Base-by-base conservation (phyloP, 2,329 filamentous ascomycete genomes). In the Penicillium sp. region DNA sequence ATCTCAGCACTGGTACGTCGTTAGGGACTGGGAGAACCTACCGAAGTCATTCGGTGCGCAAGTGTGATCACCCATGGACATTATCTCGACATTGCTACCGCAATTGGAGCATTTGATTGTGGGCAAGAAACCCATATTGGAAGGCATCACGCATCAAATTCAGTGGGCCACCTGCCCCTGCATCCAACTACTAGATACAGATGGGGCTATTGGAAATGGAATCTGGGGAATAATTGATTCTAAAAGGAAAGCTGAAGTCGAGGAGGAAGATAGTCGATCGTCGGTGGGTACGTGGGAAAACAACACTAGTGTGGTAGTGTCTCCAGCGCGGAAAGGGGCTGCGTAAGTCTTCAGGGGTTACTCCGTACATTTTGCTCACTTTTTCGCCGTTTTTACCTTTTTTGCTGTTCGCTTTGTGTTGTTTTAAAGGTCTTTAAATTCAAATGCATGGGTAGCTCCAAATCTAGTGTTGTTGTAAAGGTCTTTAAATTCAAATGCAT, bases 61-160 rank as follows among this genome's bases (percentile, higher is more conserved):
- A 57, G 90, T 72, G 77, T 96, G 92, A 58, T 95, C 90, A 57
- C 90, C 90, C 87, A 96, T 89, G 72, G 87, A 79, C 39, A 88
- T 88, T 63, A 96, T 94, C 68, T 92, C 88, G 55, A 96, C 89
- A 66, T 92, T 84, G 39, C 78, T 74, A 39, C 85, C 84, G 70
- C 91, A 96, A 76, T 82, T 86, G 49, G 91, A 95, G 75, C 91
- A 96, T 80, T 93, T 96, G 75, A 96, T 89, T 22, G 86, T 86
- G 67, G 91, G 90, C 78, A 94, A 79, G 60, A 92, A 85, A 72
- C 83, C 88, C 71, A 85, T 82, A 68, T 86, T 80, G 53, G 69
- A 59, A 47, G 68, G 67, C 67, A 74, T 75, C 47, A 63, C 48
- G 39, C 58, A 62, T 62, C 40, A 44, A 60, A 48, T 45, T 55